phyloP scores from a whole-genome alignment of 1,284 basidiomycete species.

The Puccinia triticina region DNA sequence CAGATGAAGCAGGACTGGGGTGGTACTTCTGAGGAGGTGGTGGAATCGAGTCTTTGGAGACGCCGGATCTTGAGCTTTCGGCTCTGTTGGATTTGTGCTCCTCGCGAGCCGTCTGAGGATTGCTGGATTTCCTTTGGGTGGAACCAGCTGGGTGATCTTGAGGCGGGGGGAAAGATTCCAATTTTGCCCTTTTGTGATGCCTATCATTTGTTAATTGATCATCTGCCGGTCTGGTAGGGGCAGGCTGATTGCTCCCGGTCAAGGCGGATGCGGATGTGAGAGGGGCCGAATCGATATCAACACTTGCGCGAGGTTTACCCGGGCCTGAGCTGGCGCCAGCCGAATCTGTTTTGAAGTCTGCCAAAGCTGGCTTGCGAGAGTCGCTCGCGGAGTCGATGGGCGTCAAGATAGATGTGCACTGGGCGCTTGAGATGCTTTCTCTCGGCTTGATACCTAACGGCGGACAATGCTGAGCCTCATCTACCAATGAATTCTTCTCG shows the following conservation, averaged over 20 bases:
- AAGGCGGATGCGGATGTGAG: not conserved
- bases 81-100: not conserved
- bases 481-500: not conserved
- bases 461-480: not conserved
- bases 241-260: not conserved
- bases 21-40: constrained; percentile 23
- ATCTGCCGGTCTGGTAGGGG: constrained; percentile 12
- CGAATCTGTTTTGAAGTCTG: not conserved
- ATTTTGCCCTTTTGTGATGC: constrained; percentile 12
- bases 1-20: not conserved
- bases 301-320: not conserved
- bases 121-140: not conserved
- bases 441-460: not conserved
- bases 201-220: constrained; percentile 26
- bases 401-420: not conserved
- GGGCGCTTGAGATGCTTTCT: constrained; percentile 1
- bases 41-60: not conserved
- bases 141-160: constrained; percentile 8
- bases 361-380: not conserved
- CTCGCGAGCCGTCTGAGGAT: not conserved
- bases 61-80: not conserved
- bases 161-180: constrained; percentile 1
- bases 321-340: not conserved
- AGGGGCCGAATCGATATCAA: not conserved
- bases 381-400: not conserved